A percentile compares a stretch with the other conserved stretches of the same genome.
Evolutionary conservation across 2,329 filamentous ascomycete species (phyloP).

Genomic region (Penicillium sp.): DNA sequence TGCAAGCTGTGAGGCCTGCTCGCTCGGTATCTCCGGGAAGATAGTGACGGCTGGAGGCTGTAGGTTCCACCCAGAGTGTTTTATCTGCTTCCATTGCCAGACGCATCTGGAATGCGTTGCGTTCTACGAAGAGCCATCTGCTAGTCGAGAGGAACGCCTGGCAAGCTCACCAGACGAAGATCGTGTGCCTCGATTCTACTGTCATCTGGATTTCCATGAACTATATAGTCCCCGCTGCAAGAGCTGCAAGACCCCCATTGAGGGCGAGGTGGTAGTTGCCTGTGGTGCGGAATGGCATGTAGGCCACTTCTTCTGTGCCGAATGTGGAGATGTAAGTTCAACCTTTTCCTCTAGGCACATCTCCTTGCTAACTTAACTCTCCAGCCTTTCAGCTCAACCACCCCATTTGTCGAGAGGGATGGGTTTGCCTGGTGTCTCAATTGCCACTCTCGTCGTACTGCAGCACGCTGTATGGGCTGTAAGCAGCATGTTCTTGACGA

Average conservation of each 20-base stretch:
- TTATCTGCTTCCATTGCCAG: constrained; percentile 82
- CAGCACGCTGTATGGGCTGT: constrained; percentile 85
- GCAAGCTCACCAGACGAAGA: constrained; percentile 63
- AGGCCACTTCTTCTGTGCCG: constrained; percentile 97
- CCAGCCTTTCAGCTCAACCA: constrained; percentile 59
- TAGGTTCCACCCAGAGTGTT: constrained; percentile 92
- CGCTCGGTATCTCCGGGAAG: constrained; percentile 80
- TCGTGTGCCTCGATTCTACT: constrained; percentile 80
- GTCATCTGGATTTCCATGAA: constrained; percentile 98
- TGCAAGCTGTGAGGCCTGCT: constrained; percentile 81
- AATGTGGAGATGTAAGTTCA: constrained; percentile 75
- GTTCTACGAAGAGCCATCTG: constrained; percentile 88
- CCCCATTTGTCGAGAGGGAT: constrained; percentile 94
- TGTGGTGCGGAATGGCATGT: constrained; percentile 96
- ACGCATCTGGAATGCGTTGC: constrained; percentile 91
- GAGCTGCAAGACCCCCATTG: constrained; percentile 93
- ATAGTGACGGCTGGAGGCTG: constrained; percentile 80
- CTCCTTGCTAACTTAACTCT: constrained; percentile 15
- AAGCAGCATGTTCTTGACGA: constrained; percentile 82
- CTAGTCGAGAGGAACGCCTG: constrained; percentile 68
- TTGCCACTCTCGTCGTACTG: constrained; percentile 89
- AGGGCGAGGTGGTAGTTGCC: constrained; percentile 90
- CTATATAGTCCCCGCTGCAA: constrained; percentile 89
- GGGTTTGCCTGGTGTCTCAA: constrained; percentile 95
- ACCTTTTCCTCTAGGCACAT: neutral